Evolutionary conservation across 768 basidiomycete species (phyloP), one percentile per base, ranked within the genome.

Genomic region (Rhizopogon rudus): DNA sequence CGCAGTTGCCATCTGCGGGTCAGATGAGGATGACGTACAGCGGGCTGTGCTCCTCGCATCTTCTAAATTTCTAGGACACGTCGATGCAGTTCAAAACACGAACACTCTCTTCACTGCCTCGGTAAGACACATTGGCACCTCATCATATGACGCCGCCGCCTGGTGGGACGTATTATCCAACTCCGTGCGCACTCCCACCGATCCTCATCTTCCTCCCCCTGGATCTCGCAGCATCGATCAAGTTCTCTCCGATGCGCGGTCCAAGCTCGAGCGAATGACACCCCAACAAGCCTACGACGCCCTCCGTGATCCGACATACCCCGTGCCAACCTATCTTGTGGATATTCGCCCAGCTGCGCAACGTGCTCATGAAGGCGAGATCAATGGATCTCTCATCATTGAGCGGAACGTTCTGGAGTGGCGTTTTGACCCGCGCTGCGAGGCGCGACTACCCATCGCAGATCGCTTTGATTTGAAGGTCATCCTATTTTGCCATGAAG

Each of bases 341-440:
- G 90, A 91, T 65, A 89, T 91, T 51, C 83, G 90, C 6, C 80
- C 88, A 0, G 79, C 75, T 39, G 76, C 75, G 4, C 81, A 88
- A 66, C 78, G 90, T 16, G 74, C 74, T 5, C 66, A 64, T 45
- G 71, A 79, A 33, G 90, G 90, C 0, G 76, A 71, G 0, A 85
- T 91, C 53, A 74, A 74, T 6, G 87, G 89, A 0, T 79, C 88
- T n/a, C 70, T 91, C 53, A 71, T 87, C 52, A 79, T 91, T 55
- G 89, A 91, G 62, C 78, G 89, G 20, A 91, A 88, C 62, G 79
- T 83, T 5, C 76, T 92, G 51, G 90, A 92, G 66, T 90, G 88
- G 87, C 78, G 82, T 22, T 84, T 92, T 60, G 89, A 92, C 68
- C 90, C 89, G 5, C 76, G 87, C 54, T 77, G 72, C 60, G 73